These are phyloP conservation scores for Hanseniaspora nectarophila DNA, from an alignment of 805 yeast genomes.

Conservation along the genomic window DNA sequence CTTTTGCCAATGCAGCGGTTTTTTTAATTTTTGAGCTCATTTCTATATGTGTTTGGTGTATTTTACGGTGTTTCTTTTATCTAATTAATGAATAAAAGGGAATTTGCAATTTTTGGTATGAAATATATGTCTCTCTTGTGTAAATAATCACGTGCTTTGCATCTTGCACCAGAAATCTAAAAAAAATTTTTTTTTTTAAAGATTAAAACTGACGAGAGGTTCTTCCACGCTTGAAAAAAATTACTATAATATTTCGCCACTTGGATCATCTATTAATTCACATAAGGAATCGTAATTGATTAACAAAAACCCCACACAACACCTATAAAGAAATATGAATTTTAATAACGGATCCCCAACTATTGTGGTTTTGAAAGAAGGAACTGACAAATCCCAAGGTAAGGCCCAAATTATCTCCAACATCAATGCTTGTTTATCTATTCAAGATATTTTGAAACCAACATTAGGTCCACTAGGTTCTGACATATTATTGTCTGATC, in stretches of 20 bases:
- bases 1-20: neutral
- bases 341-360: constrained; percentile 93
- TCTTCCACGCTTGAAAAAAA: no score
- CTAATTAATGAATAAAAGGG: no score
- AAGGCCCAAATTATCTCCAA: constrained; percentile 89
- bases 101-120: no score
- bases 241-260: neutral
- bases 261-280: neutral
- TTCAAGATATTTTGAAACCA: constrained; percentile 88
- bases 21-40: neutral
- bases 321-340: constrained; percentile 41
- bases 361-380: constrained; percentile 94
- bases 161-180: no score
- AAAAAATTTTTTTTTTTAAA: no score
- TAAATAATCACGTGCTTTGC: neutral
- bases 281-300: no score
- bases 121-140: no score
- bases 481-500: constrained; percentile 78
- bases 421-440: constrained; percentile 93
- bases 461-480: constrained; percentile 97
- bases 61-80: neutral
- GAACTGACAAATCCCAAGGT: constrained; percentile 95
- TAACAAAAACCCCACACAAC: no score
- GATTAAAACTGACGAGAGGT: no score
- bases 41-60: neutral